These are phyloP conservation scores for Aurantiochytrium sp. DNA, from an alignment of 108 stramenopile species.

Conservation along the genomic window DNA sequence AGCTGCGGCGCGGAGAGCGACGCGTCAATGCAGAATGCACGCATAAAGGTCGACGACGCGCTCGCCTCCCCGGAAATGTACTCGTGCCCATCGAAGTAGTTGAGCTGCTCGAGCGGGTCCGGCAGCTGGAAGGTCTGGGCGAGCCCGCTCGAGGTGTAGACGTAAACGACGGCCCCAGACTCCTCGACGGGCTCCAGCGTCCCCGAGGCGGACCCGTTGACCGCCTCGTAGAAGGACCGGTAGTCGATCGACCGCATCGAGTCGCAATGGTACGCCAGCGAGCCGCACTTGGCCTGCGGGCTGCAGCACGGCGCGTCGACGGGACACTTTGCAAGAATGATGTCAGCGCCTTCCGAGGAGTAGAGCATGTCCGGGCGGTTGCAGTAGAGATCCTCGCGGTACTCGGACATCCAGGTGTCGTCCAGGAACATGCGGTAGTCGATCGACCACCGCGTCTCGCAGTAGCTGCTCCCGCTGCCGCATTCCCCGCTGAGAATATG, in stretches of 20 bases:
- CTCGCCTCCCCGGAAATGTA: neutral
- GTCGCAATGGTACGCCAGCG: neutral
- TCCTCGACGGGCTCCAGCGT: neutral
- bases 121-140: neutral
- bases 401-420: neutral
- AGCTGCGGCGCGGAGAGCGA: neutral
- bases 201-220: neutral
- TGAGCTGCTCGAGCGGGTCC: neutral
- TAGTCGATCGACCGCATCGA: neutral
- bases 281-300: neutral
- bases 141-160: neutral
- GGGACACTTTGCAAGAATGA: neutral
- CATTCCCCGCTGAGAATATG: constrained; percentile 16
- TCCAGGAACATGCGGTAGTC: neutral
- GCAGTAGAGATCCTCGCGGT: neutral
- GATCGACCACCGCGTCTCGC: neutral
- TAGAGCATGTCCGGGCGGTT: neutral
- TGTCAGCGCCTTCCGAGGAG: neutral
- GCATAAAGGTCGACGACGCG: neutral
- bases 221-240: neutral
- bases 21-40: constrained; percentile 4
- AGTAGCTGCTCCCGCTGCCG: neutral
- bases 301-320: neutral
- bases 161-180: neutral
- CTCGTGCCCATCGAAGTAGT: constrained; percentile 2